These are phyloP conservation scores for Paramecium primaurelia DNA, from an alignment of 73 alveolate genomes.

Conservation along the genomic window DNA sequence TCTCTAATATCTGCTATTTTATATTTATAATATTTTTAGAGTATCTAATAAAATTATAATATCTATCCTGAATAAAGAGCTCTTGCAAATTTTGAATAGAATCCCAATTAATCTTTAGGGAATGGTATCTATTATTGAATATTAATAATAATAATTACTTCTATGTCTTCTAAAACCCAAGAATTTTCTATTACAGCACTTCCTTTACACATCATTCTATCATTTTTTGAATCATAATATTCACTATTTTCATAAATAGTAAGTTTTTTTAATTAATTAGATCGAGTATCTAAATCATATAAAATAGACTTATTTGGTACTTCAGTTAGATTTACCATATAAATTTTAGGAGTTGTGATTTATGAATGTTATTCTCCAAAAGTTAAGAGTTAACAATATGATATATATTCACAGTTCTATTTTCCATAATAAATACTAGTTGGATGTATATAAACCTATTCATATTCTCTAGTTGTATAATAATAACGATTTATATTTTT, in stretches of 20 bases:
- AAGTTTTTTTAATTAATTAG: neutral
- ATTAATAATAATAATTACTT: slow-evolving; percentile 3
- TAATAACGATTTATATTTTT: neutral
- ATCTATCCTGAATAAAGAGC: slow-evolving; percentile 5
- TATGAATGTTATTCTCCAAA: neutral
- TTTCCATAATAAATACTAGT: neutral
- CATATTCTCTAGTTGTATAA: slow-evolving; percentile 36
- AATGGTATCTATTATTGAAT: slow-evolving; percentile 25
- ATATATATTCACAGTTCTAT: neutral
- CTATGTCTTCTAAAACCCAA: neutral
- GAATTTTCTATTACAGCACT: slow-evolving; percentile 28
- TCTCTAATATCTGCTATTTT: slow-evolving; percentile 22
- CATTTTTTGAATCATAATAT: neutral
- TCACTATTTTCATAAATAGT: slow-evolving; percentile 16
- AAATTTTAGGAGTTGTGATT: neutral
- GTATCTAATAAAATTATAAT: neutral
- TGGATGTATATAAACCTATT: neutral
- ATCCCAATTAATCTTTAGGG: slow-evolving; percentile 38
- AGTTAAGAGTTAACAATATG: neutral
- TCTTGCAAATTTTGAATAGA: slow-evolving; percentile 51
- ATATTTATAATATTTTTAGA: neutral
- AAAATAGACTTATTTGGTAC: slow-evolving; percentile 27
- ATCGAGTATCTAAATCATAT: slow-evolving; percentile 23
- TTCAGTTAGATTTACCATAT: slow-evolving; percentile 47
- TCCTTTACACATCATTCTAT: slow-evolving; percentile 26